A percentile compares a stretch with the other conserved stretches of the same genome.
Evolutionary conservation across 1,284 basidiomycete genomes (phyloP).

Genomic region (Pulveroboletus sp.): DNA sequence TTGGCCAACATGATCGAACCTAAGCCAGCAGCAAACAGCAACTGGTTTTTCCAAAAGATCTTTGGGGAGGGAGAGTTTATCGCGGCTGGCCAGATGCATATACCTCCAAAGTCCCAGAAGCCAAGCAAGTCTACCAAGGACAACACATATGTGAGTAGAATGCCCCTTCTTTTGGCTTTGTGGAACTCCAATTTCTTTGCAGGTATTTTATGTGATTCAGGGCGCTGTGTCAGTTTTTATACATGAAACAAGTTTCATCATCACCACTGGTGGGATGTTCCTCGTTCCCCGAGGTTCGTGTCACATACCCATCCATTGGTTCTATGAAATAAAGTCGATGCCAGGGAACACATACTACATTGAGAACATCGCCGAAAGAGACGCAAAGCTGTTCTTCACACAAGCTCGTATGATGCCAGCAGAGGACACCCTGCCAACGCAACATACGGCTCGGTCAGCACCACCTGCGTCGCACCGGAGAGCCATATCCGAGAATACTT

Average conservation of each 20-base stretch:
- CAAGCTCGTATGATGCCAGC: slow-evolving; percentile 75
- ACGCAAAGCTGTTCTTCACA: slow-evolving; percentile 87
- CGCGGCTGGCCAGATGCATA: slow-evolving; percentile 83
- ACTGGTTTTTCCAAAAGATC: slow-evolving; percentile 91
- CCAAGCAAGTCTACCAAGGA: slow-evolving; percentile 89
- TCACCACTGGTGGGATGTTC: slow-evolving; percentile 85
- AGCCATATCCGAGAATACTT: slow-evolving; percentile 26
- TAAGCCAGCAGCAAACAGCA: slow-evolving; percentile 53
- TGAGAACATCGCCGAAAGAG: slow-evolving; percentile 79
- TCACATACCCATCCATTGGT: neutral
- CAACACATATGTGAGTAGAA: slow-evolving; percentile 83
- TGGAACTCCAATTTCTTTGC: slow-evolving; percentile 1
- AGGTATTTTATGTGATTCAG: slow-evolving; percentile 88
- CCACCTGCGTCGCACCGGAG: slow-evolving; percentile 33
- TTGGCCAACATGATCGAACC: slow-evolving; percentile 63
- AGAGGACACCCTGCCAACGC: slow-evolving; percentile 18
- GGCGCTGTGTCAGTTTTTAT: slow-evolving; percentile 87
- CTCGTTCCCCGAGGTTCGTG: slow-evolving; percentile 82
- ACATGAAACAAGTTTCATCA: slow-evolving; percentile 73
- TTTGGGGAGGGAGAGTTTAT: slow-evolving; percentile 92
- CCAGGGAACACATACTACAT: slow-evolving; percentile 89
- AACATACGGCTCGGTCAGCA: slow-evolving; percentile 30
- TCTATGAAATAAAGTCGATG: neutral
- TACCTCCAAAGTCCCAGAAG: slow-evolving; percentile 78
- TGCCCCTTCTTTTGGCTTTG: neutral